A percentile compares a stretch with the other conserved stretches of the same genome.
phyloP scores from a whole-genome alignment of 116 monocot species.

The Dioscorea cayenensis region DNA sequence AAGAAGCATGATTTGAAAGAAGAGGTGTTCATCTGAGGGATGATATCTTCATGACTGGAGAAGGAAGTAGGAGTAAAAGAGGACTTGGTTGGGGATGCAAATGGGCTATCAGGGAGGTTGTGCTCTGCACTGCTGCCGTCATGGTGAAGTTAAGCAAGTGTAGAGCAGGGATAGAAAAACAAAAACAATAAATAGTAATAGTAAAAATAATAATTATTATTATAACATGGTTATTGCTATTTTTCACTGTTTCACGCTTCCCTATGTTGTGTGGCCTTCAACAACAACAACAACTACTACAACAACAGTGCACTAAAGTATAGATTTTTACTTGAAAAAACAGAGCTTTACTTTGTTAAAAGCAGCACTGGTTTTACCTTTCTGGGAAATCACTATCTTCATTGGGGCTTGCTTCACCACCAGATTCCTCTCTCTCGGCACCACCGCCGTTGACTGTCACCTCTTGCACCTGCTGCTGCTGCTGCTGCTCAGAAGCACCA shows the following conservation, averaged over 20 bases:
- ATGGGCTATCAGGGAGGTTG: constrained; percentile 91
- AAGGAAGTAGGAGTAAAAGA: constrained; percentile 19
- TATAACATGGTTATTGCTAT: not conserved
- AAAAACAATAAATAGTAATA: not conserved
- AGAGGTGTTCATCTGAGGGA: constrained; percentile 3
- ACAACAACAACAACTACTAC: no score
- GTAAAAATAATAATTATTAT: no score
- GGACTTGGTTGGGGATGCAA: constrained; percentile 77
- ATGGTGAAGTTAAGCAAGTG: constrained; percentile 4
- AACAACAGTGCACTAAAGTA: not conserved
- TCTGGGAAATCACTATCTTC: constrained; percentile 58
- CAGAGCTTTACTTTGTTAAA: not conserved
- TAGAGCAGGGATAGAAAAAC: not conserved
- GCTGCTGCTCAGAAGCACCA: constrained; percentile 11
- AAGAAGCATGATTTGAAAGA: constrained; percentile 85
- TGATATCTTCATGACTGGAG: constrained; percentile 1
- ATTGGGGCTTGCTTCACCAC: constrained; percentile 23
- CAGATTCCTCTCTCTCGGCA: constrained; percentile 37
- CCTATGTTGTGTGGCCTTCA: not conserved
- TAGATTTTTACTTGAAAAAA: not conserved
- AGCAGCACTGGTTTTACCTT: constrained; percentile 37
- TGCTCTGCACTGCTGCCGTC: constrained; percentile 39
- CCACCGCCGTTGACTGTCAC: constrained; percentile 33
- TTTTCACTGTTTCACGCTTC: not conserved
- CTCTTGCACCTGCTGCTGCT: not conserved